These are phyloP conservation scores for Kwoniella botswanensis DNA, from an alignment of 768 basidiomycete genomes.

Conservation along the genomic window DNA sequence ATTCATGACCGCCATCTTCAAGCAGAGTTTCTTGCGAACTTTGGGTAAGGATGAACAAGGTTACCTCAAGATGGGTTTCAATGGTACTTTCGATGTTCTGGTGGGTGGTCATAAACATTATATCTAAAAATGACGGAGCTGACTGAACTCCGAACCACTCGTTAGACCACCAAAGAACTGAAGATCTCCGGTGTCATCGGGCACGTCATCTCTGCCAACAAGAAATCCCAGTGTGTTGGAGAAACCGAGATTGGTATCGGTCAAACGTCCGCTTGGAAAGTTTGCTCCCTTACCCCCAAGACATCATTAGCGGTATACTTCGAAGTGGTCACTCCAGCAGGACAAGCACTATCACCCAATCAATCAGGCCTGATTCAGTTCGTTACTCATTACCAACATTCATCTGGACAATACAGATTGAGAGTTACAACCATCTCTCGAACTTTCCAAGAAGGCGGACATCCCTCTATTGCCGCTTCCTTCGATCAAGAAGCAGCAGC, in stretches of 20 bases:
- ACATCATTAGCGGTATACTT: slow-evolving; percentile 94
- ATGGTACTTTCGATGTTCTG: slow-evolving; percentile 97
- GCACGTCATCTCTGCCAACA: slow-evolving; percentile 94
- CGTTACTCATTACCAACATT: slow-evolving; percentile 97
- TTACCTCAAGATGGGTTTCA: slow-evolving; percentile 94
- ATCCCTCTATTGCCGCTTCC: slow-evolving; percentile 85
- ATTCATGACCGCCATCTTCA: slow-evolving; percentile 97
- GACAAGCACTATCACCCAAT: slow-evolving; percentile 84
- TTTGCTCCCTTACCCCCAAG: slow-evolving; percentile 84
- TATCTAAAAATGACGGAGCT: not conserved
- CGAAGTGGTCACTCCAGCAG: slow-evolving; percentile 96
- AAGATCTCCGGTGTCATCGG: slow-evolving; percentile 98
- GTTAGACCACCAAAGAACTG: slow-evolving; percentile 94
- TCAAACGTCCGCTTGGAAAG: slow-evolving; percentile 97
- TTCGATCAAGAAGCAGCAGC: slow-evolving; percentile 99
- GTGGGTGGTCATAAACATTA: slow-evolving; percentile 59
- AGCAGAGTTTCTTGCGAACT: slow-evolving; percentile 91
- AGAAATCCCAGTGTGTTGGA: slow-evolving; percentile 94
- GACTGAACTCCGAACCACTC: not conserved
- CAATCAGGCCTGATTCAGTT: slow-evolving; percentile 92
- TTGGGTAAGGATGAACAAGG: slow-evolving; percentile 94
- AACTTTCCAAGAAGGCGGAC: slow-evolving; percentile 96
- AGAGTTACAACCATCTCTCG: slow-evolving; percentile 98
- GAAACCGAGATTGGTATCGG: slow-evolving; percentile 99
- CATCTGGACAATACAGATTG: slow-evolving; percentile 89